These are phyloP conservation scores for Plasmodium fragile DNA, from an alignment of 169 alveolate genomes.

Conservation along the genomic window DNA sequence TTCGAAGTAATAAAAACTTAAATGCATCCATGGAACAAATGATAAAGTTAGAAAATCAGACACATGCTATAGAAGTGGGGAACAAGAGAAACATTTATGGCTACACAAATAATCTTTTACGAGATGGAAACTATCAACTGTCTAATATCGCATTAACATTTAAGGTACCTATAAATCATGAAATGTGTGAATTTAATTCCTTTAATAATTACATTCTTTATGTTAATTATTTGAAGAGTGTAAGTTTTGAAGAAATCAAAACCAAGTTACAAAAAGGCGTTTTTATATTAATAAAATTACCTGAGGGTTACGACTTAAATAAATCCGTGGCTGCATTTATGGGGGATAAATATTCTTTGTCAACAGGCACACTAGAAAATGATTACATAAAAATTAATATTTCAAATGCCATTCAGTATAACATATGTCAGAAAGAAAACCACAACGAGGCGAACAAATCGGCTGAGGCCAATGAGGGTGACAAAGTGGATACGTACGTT, in stretches of 20 bases:
- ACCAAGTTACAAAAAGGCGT: slow-evolving; percentile 1
- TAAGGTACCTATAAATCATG: slow-evolving; percentile 21
- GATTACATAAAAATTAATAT: slow-evolving; percentile 24
- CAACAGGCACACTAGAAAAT: slow-evolving; percentile 58
- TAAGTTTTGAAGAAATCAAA: not conserved
- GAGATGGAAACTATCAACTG: not conserved
- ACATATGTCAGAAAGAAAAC: slow-evolving; percentile 6
- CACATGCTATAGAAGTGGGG: not conserved
- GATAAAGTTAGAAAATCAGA: slow-evolving; percentile 1
- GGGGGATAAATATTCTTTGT: slow-evolving; percentile 18
- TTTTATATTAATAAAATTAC: slow-evolving; percentile 26
- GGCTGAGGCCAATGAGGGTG: not conserved
- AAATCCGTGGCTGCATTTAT: slow-evolving; percentile 15
- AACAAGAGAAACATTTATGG: slow-evolving; percentile 9
- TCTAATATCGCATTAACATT: slow-evolving; percentile 30
- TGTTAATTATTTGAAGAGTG: slow-evolving; percentile 5
- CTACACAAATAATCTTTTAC: slow-evolving; percentile 1
- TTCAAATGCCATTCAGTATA: not conserved
- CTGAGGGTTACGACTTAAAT: not conserved
- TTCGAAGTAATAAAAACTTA: slow-evolving; percentile 10
- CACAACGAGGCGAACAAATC: not conserved
- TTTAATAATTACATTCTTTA: slow-evolving; percentile 21
- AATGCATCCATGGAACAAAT: not conserved
- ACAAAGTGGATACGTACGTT: not conserved
- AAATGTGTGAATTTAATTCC: slow-evolving; percentile 33